Percentiles rank a stretch among this genome's conserved stretches.
These are phyloP conservation scores for Yamadazyma triangularis DNA, from an alignment of 1,139 yeast genomes.

Conservation along the genomic window DNA sequence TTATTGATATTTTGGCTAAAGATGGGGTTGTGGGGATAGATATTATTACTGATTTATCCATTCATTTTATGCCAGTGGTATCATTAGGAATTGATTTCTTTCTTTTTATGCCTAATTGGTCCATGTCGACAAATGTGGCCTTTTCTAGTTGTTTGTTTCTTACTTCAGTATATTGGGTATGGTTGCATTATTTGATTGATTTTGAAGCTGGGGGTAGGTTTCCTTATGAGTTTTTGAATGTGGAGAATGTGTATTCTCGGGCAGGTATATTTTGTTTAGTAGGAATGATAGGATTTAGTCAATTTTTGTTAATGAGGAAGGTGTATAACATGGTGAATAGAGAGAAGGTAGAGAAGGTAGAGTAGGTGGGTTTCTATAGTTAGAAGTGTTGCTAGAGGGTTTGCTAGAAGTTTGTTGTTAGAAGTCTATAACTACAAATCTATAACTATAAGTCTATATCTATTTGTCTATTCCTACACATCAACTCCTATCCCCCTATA, in stretches of 20 bases:
- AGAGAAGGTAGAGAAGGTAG: neutral
- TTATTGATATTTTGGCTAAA: slow-evolving; percentile 33
- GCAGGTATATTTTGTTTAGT: slow-evolving; percentile 47
- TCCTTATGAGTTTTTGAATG: slow-evolving; percentile 67
- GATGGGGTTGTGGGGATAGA: slow-evolving; percentile 38
- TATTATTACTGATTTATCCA: slow-evolving; percentile 46
- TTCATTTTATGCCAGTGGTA: slow-evolving; percentile 57
- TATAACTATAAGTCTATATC: too few relatives aligned
- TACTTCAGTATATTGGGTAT: slow-evolving; percentile 50
- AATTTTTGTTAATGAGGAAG: slow-evolving; percentile 25
- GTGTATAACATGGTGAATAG: slow-evolving; percentile 15
- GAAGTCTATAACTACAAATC: too few relatives aligned
- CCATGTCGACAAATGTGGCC: slow-evolving; percentile 33
- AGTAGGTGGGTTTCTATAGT: too few relatives aligned
- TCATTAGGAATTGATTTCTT: slow-evolving; percentile 52
- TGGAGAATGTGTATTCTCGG: slow-evolving; percentile 38
- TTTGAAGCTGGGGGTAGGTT: slow-evolving; percentile 44
- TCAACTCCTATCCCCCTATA: too few relatives aligned
- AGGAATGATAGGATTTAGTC: slow-evolving; percentile 40
- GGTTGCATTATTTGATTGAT: slow-evolving; percentile 45
- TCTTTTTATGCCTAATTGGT: slow-evolving; percentile 49
- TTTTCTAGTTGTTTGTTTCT: slow-evolving; percentile 32
- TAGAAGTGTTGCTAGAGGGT: too few relatives aligned
- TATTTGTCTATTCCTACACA: too few relatives aligned
- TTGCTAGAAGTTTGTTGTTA: too few relatives aligned